Base-by-base conservation (phyloP, 495 filamentous ascomycete genomes). In the Aspergillus cavernicola region DNA sequence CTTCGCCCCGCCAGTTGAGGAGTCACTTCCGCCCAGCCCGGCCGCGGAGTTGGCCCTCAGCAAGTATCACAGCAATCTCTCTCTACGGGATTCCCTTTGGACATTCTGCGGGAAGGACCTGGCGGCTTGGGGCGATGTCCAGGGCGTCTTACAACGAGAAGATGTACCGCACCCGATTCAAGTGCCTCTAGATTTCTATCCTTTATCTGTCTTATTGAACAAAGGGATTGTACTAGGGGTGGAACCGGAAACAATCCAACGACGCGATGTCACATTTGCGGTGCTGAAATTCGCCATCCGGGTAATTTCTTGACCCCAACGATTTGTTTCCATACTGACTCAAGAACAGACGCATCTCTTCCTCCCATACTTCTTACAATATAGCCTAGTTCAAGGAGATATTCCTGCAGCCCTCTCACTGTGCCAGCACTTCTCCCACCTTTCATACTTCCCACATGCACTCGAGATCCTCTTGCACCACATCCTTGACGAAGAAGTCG, bases 401-500 rank as follows among this genome's bases (percentile, higher is more conserved):
- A 82, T 84, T 8, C 77, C 84, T 0, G 86, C 87, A 10, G 90
- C 92, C 3, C 74, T 92, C 15, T 82, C 82, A 38, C 68, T 96
- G 6, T 85, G 88, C n/a, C 84, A 87, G 41, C 82, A 88, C 49
- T 95, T 95, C 64, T 85, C 88, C 55, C 76, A 87, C 54, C 77
- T 97, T 4, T 88, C 86, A 43, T 96, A 96, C 62, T 96, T 97
- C 62, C 78, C 90, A 0, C 95, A 99, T 62, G 91, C 86, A 2
- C 79, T 99, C 20, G 95, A 99, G 65, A 79, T 99, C 28, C 78
- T 99, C 8, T 79, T 99, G 3, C 95, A 97, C 63, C 85, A 93
- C 52, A 89, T 97, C 22, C 74, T 99, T 1, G 95, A 99, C 59
- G 89, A 95, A 40, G 95, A 96, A 66, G 92, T 93, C 5, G 95